Evolutionary conservation across 192 early-diverging fungal species (phyloP).

Genomic region (Backusella parvicylindrica): DNA sequence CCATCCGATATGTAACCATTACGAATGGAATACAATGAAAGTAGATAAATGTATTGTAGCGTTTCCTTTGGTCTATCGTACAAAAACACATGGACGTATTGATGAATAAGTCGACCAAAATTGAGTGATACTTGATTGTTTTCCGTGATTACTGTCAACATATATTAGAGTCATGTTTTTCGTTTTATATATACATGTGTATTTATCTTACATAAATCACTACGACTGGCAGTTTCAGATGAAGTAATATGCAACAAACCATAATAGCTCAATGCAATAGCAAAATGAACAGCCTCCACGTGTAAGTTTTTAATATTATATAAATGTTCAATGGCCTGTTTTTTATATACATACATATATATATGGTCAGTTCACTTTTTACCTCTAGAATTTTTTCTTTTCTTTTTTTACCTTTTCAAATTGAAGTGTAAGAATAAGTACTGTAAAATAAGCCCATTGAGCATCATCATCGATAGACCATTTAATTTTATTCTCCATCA

Average conservation of each 20-base stretch:
- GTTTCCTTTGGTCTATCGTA: constrained; percentile 46
- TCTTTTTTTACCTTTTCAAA: constrained; percentile 62
- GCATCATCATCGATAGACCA: constrained; percentile 69
- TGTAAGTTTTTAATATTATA: constrained; percentile 54
- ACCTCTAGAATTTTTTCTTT: not conserved
- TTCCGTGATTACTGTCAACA: constrained; percentile 3
- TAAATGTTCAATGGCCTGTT: constrained; percentile 69
- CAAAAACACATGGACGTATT: constrained; percentile 11
- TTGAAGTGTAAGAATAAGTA: constrained; percentile 84
- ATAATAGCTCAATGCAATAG: constrained; percentile 74
- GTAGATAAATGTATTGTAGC: constrained; percentile 58
- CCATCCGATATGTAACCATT: constrained; percentile 32
- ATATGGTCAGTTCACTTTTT: not conserved
- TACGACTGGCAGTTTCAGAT: constrained; percentile 39
- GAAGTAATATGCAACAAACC: constrained; percentile 74
- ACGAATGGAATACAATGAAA: constrained; percentile 51
- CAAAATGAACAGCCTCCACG: constrained; percentile 91
- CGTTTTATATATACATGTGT: not conserved
- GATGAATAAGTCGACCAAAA: constrained; percentile 50
- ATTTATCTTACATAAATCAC: constrained; percentile 29
- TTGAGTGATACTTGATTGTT: constrained; percentile 32
- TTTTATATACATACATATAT: too few relatives aligned
- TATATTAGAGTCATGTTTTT: not conserved
- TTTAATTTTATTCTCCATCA: constrained; percentile 63
- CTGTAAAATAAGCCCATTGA: constrained; percentile 75